A percentile compares a stretch with the other conserved stretches of the same genome.
phyloP scores from a whole-genome alignment of 2,329 filamentous ascomycete species.

The Xylariaceae sp. region DNA sequence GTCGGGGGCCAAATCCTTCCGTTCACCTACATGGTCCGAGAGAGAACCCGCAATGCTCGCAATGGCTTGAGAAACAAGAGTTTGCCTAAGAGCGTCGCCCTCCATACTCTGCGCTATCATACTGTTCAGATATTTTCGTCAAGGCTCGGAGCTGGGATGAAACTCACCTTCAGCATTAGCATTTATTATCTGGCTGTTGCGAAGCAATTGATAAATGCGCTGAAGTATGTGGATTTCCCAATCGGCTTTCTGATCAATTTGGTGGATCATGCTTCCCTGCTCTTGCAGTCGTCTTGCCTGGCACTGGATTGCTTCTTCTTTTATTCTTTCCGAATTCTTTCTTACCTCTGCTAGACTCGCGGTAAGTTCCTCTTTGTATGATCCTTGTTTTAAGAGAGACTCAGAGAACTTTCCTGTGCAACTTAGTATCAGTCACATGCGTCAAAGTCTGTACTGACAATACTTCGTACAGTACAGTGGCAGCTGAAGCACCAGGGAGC shows the following conservation, averaged over 20 bases:
- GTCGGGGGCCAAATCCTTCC: not conserved
- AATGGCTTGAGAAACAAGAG: not conserved
- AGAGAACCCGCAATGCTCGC: not conserved
- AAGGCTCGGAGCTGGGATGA: not conserved
- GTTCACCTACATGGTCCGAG: not conserved
- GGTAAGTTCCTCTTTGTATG: conserved; percentile 9
- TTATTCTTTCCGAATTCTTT: conserved; percentile 1
- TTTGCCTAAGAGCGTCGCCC: not conserved
- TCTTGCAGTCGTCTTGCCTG: not conserved
- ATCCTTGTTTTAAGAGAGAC: conserved; percentile 8
- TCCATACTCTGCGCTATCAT: not conserved
- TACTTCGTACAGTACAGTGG: no score
- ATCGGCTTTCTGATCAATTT: conserved; percentile 3
- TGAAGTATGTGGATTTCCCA: conserved; percentile 2
- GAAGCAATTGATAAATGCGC: conserved; percentile 1
- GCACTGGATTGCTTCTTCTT: conserved; percentile 8
- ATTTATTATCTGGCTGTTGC: not conserved
- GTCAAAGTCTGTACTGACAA: no score
- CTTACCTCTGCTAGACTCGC: conserved; percentile 1
- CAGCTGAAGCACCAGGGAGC: not conserved
- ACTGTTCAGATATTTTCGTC: not conserved
- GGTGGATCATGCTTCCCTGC: conserved; percentile 1
- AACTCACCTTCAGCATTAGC: not conserved
- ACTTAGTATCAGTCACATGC: not conserved
- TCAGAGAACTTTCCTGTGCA: conserved; percentile 6